Conservation (phyloP, 345 rosid genomes). For the Rhodomyrtus tomentosa region DNA sequence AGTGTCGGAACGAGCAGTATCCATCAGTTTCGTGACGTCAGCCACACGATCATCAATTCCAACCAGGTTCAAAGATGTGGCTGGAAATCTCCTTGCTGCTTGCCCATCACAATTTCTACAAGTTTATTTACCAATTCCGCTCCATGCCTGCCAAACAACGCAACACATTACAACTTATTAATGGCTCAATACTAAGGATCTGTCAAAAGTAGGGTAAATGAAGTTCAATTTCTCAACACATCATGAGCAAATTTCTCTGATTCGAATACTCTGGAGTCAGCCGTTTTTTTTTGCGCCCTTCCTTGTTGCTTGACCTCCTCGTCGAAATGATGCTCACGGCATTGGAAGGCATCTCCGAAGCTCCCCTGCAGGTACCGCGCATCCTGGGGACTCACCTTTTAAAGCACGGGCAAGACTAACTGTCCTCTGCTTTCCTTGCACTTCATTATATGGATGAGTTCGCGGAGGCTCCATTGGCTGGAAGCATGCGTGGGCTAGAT, state of each 20-base stretch:
- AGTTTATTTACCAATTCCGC: neutral
- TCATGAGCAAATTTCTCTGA: neutral
- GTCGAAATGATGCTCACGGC: neutral
- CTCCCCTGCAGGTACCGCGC: too few species aligned
- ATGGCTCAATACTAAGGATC: neutral
- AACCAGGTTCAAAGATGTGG: neutral
- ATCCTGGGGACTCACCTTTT: too few species aligned
- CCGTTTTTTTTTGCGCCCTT: neutral
- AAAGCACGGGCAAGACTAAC: neutral
- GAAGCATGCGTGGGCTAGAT: neutral
- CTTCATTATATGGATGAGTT: neutral
- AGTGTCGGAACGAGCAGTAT: neutral
- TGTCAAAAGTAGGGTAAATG: neutral
- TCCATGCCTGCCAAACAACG: neutral
- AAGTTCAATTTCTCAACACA: too few species aligned
- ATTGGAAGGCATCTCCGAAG: neutral
- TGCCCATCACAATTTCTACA: neutral
- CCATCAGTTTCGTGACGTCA: neutral
- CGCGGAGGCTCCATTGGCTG: neutral
- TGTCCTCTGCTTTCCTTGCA: neutral
- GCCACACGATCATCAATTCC: neutral
- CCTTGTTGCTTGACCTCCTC: neutral
- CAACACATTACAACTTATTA: neutral
- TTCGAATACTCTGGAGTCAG: neutral
- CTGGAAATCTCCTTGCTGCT: neutral